Evolutionary conservation across 129 eudicot genomes (phyloP).

Genomic region (Silybum marianum): DNA sequence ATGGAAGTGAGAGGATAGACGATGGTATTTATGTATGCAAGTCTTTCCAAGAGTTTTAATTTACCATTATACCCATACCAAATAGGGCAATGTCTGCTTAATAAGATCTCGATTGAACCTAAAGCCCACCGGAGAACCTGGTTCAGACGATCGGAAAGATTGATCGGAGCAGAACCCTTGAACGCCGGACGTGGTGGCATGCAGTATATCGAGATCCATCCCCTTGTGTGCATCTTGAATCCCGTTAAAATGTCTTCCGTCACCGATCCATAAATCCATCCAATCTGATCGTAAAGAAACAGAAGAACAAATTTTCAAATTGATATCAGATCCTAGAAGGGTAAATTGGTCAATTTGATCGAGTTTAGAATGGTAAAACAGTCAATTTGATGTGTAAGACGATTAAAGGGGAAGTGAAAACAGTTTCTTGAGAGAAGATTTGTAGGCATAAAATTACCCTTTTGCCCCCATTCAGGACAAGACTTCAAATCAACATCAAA

Average conservation of each 20-base stretch:
- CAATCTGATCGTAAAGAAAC: conserved; percentile 48
- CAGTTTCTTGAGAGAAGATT: neutral
- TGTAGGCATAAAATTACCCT: neutral
- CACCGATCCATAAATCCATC: conserved; percentile 89
- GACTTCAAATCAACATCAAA: neutral
- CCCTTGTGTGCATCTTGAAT: conserved; percentile 86
- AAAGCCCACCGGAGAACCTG: conserved; percentile 92
- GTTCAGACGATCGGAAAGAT: conserved; percentile 89
- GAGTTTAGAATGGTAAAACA: neutral
- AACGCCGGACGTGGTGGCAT: conserved; percentile 90
- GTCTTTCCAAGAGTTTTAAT: conserved; percentile 62
- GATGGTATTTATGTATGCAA: conserved; percentile 80
- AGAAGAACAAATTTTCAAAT: neutral
- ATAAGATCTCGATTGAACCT: conserved; percentile 77
- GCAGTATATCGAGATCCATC: conserved; percentile 82
- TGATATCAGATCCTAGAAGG: neutral
- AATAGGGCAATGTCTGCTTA: conserved; percentile 88
- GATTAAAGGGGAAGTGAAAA: neutral
- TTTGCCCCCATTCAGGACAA: neutral
- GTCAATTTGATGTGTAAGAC: neutral
- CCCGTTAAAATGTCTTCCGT: conserved; percentile 92
- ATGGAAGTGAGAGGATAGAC: conserved; percentile 81
- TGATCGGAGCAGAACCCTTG: conserved; percentile 92
- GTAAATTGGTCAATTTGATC: neutral
- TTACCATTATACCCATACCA: conserved; percentile 86